phyloP scores from a whole-genome alignment of 371 early-diverging fungal genomes.

The Mortierella polycephala region DNA sequence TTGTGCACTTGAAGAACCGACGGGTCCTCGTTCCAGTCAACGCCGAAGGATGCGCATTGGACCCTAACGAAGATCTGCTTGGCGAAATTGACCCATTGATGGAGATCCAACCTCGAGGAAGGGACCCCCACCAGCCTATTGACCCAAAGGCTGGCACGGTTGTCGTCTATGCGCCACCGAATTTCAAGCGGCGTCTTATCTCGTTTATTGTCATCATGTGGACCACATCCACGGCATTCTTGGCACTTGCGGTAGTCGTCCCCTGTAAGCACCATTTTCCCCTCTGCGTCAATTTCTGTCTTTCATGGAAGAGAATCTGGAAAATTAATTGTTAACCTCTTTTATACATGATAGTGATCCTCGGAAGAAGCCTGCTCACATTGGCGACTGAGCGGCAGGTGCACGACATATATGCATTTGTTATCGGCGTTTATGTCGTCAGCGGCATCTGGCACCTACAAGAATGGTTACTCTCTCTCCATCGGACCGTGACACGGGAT shows the following conservation, averaged over 20 bases:
- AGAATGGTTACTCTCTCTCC: conserved; percentile 29
- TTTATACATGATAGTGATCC: conserved; percentile 43
- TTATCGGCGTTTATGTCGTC: conserved; percentile 50
- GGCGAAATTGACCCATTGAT: conserved; percentile 64
- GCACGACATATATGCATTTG: conserved; percentile 71
- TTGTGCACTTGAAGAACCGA: conserved; percentile 72
- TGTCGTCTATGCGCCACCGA: conserved; percentile 76
- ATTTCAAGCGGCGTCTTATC: conserved; percentile 58
- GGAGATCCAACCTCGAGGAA: conserved; percentile 58
- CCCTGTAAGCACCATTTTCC: conserved; percentile 57
- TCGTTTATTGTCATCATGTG: conserved; percentile 66
- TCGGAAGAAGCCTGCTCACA: conserved; percentile 60
- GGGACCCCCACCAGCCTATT: conserved; percentile 46
- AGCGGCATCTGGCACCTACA: conserved; percentile 15
- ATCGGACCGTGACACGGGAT: neutral
- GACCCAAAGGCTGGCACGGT: conserved; percentile 57
- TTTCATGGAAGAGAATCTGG: neutral
- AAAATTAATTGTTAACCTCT: neutral
- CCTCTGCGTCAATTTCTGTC: neutral
- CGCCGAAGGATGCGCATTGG: conserved; percentile 66
- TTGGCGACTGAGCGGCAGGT: conserved; percentile 45
- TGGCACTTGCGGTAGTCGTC: conserved; percentile 52
- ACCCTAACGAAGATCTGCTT: conserved; percentile 66
- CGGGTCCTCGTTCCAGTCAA: conserved; percentile 81
- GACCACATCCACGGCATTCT: conserved; percentile 57